These are phyloP conservation scores for Pseudogymnoascus sp. DNA, from an alignment of 2,329 filamentous ascomycete genomes.

Conservation along the genomic window DNA sequence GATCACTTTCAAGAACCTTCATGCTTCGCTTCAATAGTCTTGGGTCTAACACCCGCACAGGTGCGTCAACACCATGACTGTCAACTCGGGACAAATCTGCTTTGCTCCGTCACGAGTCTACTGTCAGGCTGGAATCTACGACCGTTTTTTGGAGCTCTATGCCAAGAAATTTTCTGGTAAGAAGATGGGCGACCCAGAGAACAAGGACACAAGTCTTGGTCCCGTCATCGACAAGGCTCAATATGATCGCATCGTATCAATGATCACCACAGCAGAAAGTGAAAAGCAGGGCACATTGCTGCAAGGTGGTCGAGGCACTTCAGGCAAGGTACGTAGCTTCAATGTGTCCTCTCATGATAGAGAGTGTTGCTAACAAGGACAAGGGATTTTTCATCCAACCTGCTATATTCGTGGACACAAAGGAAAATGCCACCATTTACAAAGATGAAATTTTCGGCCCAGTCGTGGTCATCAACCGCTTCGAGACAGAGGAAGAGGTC, in stretches of 20 bases:
- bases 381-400: constrained; percentile 53
- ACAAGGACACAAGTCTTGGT: constrained; percentile 35
- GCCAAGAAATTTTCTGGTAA: constrained; percentile 51
- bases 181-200: constrained; percentile 39
- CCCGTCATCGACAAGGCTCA: constrained; percentile 39
- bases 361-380: not conserved
- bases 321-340: constrained; percentile 1
- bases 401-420: constrained; percentile 43
- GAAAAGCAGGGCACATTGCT: constrained; percentile 9
- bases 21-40: not conserved
- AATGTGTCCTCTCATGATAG: not conserved
- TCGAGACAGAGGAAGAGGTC: constrained; percentile 53
- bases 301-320: not conserved
- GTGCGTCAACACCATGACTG: constrained; percentile 46
- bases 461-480: constrained; percentile 50
- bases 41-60: constrained; percentile 11
- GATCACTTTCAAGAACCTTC: not conserved
- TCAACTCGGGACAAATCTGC: constrained; percentile 54
- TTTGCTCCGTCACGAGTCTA: constrained; percentile 51
- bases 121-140: constrained; percentile 47
- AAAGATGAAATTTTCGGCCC: constrained; percentile 58
- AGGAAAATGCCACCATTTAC: constrained; percentile 46
- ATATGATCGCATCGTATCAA: constrained; percentile 28
- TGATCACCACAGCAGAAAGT: not conserved
- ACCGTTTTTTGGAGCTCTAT: constrained; percentile 36